Conservation (phyloP, 305 asterid genomes). For the Plantago lanceolata region DNA sequence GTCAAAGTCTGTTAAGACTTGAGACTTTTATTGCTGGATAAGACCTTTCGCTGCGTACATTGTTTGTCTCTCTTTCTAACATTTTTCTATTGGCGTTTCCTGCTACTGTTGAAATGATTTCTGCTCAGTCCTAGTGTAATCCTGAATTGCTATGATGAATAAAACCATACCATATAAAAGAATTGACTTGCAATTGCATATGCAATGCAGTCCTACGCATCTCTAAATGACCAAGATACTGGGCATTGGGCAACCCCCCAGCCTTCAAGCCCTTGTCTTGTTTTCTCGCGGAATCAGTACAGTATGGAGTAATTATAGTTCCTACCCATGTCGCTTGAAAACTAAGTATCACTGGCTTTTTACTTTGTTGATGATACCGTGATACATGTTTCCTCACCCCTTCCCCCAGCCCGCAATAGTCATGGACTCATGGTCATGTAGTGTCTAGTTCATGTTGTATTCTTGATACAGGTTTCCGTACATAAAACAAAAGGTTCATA, state of each 20-base stretch:
- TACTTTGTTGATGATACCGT: no score
- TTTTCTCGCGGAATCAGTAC: background rate
- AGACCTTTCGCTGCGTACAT: background rate
- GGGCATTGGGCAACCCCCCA: no score
- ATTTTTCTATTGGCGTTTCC: background rate
- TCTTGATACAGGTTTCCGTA: background rate
- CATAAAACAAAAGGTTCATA: background rate
- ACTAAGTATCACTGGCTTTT: no score
- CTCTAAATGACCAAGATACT: no score
- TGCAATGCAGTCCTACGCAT: no score
- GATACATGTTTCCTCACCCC: no score
- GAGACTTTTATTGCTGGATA: constrained; percentile 5
- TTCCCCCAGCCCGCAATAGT: no score
- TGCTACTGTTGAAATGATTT: background rate
- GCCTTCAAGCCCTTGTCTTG: no score
- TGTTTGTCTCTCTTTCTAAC: background rate
- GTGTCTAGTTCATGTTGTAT: background rate
- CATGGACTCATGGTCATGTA: background rate
- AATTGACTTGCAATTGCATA: background rate
- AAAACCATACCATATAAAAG: background rate
- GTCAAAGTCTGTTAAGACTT: constrained; percentile 8
- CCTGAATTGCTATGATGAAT: background rate
- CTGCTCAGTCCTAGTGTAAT: background rate
- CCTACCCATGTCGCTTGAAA: no score
- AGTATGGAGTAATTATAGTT: background rate